Conservation (phyloP, 169 alveolate genomes). For the Plasmodium relictum region DNA sequence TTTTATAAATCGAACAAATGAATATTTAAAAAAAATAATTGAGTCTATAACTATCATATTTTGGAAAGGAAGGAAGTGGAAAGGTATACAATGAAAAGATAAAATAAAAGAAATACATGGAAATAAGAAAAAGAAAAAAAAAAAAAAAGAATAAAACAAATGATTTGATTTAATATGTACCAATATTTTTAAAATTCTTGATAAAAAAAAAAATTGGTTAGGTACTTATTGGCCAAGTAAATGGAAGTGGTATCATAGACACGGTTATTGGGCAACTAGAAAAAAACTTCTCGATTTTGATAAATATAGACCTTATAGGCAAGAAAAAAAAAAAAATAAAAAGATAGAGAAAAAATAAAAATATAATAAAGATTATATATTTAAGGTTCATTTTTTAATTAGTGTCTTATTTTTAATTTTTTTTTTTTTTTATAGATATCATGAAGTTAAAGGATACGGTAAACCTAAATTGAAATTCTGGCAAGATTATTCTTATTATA, state of each 20-base stretch:
- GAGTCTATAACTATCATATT: slow-evolving; percentile 37
- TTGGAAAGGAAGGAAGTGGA: slow-evolving; percentile 78
- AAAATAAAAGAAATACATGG: neutral
- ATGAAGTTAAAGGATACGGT: slow-evolving; percentile 90
- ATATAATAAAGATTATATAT: no score
- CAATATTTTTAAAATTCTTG: neutral
- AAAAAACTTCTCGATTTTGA: slow-evolving; percentile 87
- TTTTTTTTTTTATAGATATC: slow-evolving; percentile 80
- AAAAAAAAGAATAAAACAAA: neutral
- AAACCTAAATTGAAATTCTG: slow-evolving; percentile 83
- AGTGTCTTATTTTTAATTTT: neutral
- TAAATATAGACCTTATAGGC: slow-evolving; percentile 90
- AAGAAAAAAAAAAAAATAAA: neutral
- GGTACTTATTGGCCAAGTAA: slow-evolving; percentile 87
- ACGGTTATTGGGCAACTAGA: slow-evolving; percentile 93
- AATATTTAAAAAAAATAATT: slow-evolving; percentile 35
- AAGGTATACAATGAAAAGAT: slow-evolving; percentile 20
- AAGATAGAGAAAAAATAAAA: neutral
- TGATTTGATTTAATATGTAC: neutral
- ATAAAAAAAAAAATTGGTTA: slow-evolving; percentile 7
- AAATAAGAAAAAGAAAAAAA: neutral
- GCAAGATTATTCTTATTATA: slow-evolving; percentile 86
- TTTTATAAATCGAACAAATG: slow-evolving; percentile 52
- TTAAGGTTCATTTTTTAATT: neutral
- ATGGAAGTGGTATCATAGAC: slow-evolving; percentile 92